Evolutionary conservation across 148 eudicot genomes (phyloP).

Genomic region (Fallopia convolvulus): DNA sequence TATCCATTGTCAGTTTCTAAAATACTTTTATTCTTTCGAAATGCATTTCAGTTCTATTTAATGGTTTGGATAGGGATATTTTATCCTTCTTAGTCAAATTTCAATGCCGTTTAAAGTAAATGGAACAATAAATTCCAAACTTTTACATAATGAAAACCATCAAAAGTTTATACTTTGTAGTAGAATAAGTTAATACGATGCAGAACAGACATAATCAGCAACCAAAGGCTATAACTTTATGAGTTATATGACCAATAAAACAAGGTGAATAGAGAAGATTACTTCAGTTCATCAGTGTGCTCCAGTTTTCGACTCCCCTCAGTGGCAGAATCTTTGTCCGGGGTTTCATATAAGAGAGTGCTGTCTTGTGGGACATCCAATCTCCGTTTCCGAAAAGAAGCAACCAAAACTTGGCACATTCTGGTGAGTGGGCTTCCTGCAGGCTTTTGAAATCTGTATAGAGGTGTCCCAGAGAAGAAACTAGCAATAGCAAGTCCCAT

Average conservation of each 20-base stretch:
- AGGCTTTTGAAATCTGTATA: conserved; percentile 31
- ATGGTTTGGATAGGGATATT: too few species aligned
- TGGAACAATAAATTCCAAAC: too few species aligned
- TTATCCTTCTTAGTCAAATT: too few species aligned
- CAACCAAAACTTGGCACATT: conserved; percentile 41
- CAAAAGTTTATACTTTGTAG: not conserved
- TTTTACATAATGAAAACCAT: too few species aligned
- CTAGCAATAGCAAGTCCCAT: conserved; percentile 46
- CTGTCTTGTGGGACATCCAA: conserved; percentile 32
- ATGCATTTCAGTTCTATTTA: not conserved
- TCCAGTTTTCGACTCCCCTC: conserved; percentile 51
- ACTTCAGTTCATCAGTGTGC: conserved; percentile 42
- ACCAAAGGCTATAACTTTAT: not conserved
- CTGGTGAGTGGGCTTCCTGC: conserved; percentile 57
- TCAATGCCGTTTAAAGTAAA: too few species aligned
- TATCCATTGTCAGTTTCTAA: not conserved
- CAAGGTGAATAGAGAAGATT: not conserved
- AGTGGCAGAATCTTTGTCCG: conserved; percentile 35
- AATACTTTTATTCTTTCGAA: not conserved
- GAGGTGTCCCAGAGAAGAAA: conserved; percentile 3
- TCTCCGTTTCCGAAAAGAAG: conserved; percentile 29
- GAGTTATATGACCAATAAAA: not conserved
- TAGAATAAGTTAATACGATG: not conserved
- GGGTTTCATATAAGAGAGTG: conserved; percentile 33
- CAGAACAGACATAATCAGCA: not conserved